Base-by-base conservation (phyloP, 2,329 filamentous ascomycete genomes). In the Trichoderma koningii region DNA sequence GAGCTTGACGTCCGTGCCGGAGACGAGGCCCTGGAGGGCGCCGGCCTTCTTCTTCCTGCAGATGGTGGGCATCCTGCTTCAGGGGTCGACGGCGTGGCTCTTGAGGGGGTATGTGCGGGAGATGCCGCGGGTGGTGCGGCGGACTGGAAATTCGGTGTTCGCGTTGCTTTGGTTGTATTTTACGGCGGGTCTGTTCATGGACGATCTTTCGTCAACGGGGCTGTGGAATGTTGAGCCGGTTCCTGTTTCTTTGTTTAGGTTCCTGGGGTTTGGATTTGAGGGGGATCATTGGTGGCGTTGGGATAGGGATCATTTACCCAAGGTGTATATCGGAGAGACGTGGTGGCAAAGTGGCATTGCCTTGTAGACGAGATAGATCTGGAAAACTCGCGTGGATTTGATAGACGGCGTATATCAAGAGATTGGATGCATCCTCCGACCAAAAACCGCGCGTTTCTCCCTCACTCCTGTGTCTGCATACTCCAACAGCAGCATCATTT, bases 221-320 rank as follows among this genome's bases (percentile, higher is more conserved):
- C 72, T 96, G 0, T 97, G 91, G 90, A 76, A 96, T 15, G 87
- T 87, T 67, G 92, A 97, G 75, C 92, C 92, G 0, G 77, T 96
- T n/a, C 92, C 93, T 0, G 69, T 94, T 9, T 96, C 91, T 62
- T 73, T 83, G 0, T 72, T 93, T n/a, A 81, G 92, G 28, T 85
- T 83, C 2, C 41, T 93, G 17, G 89, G 90, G 0, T 79, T 89
- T 41, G 90, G 89, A 0, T 78, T 79, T 1, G 76, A 81, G 19
- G 85, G 83, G 0, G 87, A 90, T 71, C 77, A 81, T 1, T 88
- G 86, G 82, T 91, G 86, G 85, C 85, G 90, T 70, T 92, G 89
- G 85, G 80, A 82, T 68, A 73, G 80, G 38, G 75, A 81, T 23
- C 78, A 84, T 67, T 74, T 87, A 23, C 80, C 82, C 1, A 70